These are phyloP conservation scores for Phyllostachys edulis DNA, from an alignment of 176 grass and related monocot genomes.

Conservation along the genomic window DNA sequence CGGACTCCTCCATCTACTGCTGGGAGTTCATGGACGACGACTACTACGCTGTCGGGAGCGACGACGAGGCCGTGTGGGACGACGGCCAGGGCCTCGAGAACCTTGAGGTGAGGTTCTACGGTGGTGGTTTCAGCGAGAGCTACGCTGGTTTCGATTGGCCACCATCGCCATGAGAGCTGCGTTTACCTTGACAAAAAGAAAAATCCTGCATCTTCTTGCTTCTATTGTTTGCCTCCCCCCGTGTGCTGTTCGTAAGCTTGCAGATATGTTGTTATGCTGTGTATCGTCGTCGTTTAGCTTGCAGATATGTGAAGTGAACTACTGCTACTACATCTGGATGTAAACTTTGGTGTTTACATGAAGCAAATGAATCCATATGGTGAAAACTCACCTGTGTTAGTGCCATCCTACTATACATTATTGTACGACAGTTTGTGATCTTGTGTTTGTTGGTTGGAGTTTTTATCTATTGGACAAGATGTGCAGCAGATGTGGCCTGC, in stretches of 20 bases:
- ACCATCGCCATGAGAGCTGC: conserved; percentile 63
- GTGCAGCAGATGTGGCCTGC: conserved; percentile 30
- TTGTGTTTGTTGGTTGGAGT: background rate
- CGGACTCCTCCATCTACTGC: conserved; percentile 63
- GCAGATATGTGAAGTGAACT: conserved; percentile 42
- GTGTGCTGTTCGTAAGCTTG: conserved; percentile 41
- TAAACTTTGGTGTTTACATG: conserved; percentile 56
- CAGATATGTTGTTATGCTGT: background rate
- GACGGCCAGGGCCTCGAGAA: conserved; percentile 69
- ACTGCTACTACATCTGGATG: conserved; percentile 30
- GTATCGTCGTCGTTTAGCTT: conserved; percentile 26
- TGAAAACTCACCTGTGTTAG: conserved; percentile 29
- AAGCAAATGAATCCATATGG: conserved; percentile 41
- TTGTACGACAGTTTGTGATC: background rate
- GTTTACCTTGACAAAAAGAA: conserved; percentile 7
- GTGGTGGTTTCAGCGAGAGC: conserved; percentile 59
- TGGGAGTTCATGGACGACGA: conserved; percentile 86
- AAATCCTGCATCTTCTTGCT: background rate
- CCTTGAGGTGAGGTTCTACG: conserved; percentile 88
- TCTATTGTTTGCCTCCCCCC: background rate
- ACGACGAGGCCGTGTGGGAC: conserved; percentile 81
- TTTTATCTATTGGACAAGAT: conserved; percentile 26
- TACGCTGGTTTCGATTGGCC: conserved; percentile 79
- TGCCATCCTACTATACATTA: background rate
- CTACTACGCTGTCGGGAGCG: conserved; percentile 55